Base-by-base conservation (phyloP, 805 yeast species). In the Cyberlindnera xishuangbannaensis region DNA sequence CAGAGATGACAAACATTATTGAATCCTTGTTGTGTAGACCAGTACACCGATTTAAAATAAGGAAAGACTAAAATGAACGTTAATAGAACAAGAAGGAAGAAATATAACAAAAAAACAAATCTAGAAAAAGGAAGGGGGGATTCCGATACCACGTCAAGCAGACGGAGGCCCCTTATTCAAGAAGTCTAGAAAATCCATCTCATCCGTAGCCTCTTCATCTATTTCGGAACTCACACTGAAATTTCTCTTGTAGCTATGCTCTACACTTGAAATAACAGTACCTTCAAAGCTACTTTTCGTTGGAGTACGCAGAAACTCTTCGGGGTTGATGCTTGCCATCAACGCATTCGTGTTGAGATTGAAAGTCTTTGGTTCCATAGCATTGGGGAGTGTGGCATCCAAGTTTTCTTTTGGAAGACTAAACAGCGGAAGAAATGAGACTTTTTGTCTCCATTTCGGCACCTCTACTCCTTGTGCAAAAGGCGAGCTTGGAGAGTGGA, bases 141-240 rank as follows among this genome's bases (percentile, higher is more conserved):
- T 19, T 8, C 11, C 22, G 11, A 8, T 8, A 8, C 22, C 22
- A 19, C 8, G 11, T 11, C 11, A 19, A 19, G 26, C 26, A 7
- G 26, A 7, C 9, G 48, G 52, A 4, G 67, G 69, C 2, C 72
- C 74, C 21, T 52, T 55, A 23, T 58, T 60, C 38, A 71, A 56
- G 40, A 71, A 67, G 39, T 69, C 76, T 44, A 69, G 32, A 31
- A 71, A 56, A 44, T 69, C 76, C 52, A 70, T 56, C 34, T 63
- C 71, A 25, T 35, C 44, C 12, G 35, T 46, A 5, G 25, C 36
- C n/a, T 33, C 36, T 7, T 34, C 42, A 27, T 21, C 34, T 16
- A 27, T 36, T 15, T 34, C 16, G 12, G 28, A 15, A 15, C 30
- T 31, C 9, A 38, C 33, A 8, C 13, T 24, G 15, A 17, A n/a